Evolutionary conservation across 345 rosid species (phyloP).

Genomic region (Anacardium occidentale): DNA sequence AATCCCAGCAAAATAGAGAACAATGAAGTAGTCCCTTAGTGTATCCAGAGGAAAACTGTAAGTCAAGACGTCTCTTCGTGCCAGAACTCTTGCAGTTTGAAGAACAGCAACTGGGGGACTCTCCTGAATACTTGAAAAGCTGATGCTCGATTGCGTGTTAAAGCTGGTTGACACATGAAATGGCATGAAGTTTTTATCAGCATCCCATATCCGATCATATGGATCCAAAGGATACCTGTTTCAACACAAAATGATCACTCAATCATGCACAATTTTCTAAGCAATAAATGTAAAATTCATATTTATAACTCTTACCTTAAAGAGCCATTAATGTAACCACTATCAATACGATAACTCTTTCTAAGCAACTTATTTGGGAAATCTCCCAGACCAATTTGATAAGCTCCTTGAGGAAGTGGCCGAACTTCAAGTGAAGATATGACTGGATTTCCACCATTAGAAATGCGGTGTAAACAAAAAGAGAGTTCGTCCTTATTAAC

Average conservation of each 20-base stretch:
- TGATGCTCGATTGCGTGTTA: constrained; percentile 29
- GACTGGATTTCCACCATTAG: constrained; percentile 58
- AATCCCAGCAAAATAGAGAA: constrained; percentile 82
- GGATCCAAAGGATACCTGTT: constrained; percentile 80
- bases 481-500: constrained; percentile 43
- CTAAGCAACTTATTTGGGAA: constrained; percentile 44
- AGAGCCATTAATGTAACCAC: constrained; percentile 63
- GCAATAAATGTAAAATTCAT: background rate
- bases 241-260: constrained; percentile 8
- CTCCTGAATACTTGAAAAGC: constrained; percentile 45
- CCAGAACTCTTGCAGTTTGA: constrained; percentile 69
- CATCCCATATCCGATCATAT: constrained; percentile 88
- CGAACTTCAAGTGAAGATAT: constrained; percentile 78
- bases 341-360: constrained; percentile 60
- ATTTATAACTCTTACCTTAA: constrained; percentile 38
- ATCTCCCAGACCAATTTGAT: constrained; percentile 45
- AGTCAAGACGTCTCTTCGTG: constrained; percentile 49
- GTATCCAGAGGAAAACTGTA: constrained; percentile 51
- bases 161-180: constrained; percentile 51
- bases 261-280: constrained; percentile 5
- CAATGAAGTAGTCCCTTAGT: constrained; percentile 54
- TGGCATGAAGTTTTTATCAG: constrained; percentile 60
- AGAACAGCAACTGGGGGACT: constrained; percentile 69
- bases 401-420: constrained; percentile 76
- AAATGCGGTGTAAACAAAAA: constrained; percentile 55